A percentile compares a stretch with the other conserved stretches of the same genome.
Evolutionary conservation across 2,329 filamentous ascomycete genomes (phyloP).

Genomic region (Coniochaeta sp.): DNA sequence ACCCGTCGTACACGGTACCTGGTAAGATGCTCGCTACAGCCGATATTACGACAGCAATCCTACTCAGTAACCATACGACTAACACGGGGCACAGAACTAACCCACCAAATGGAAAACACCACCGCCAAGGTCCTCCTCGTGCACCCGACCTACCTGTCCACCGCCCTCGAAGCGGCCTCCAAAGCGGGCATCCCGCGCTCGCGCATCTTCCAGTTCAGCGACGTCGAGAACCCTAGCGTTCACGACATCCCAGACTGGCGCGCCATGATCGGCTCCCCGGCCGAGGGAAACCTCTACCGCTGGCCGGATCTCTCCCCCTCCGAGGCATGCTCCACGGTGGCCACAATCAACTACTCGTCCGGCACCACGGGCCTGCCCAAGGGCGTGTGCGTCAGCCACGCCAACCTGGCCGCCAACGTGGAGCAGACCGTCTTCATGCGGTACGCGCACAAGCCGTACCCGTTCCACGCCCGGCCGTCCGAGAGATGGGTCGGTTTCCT

Average conservation of each 20-base stretch:
- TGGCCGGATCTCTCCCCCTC: slow-evolving; percentile 30
- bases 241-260: slow-evolving; percentile 34
- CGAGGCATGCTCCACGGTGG: slow-evolving; percentile 26
- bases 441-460: slow-evolving; percentile 19
- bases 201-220: slow-evolving; percentile 41
- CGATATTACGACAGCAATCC: too few species aligned
- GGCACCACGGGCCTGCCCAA: slow-evolving; percentile 46
- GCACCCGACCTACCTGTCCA: slow-evolving; percentile 36
- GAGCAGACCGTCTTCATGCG: slow-evolving; percentile 39
- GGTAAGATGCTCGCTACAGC: too few species aligned
- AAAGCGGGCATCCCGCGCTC: slow-evolving; percentile 30
- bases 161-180: slow-evolving; percentile 33
- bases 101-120: slow-evolving; percentile 43
- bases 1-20: slow-evolving; percentile 41
- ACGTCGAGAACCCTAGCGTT: slow-evolving; percentile 20
- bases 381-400: slow-evolving; percentile 18
- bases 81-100: slow-evolving; percentile 30
- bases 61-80: too few species aligned
- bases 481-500: slow-evolving; percentile 53
- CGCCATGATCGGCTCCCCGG: slow-evolving; percentile 24
- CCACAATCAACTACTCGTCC: slow-evolving; percentile 39
- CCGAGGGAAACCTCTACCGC: slow-evolving; percentile 26
- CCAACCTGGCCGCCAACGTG: slow-evolving; percentile 41
- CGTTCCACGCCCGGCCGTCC: slow-evolving; percentile 26
- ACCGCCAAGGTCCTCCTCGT: slow-evolving; percentile 40